Evolutionary conservation across 345 rosid species (phyloP).

Genomic region (Clarkia xantiana): DNA sequence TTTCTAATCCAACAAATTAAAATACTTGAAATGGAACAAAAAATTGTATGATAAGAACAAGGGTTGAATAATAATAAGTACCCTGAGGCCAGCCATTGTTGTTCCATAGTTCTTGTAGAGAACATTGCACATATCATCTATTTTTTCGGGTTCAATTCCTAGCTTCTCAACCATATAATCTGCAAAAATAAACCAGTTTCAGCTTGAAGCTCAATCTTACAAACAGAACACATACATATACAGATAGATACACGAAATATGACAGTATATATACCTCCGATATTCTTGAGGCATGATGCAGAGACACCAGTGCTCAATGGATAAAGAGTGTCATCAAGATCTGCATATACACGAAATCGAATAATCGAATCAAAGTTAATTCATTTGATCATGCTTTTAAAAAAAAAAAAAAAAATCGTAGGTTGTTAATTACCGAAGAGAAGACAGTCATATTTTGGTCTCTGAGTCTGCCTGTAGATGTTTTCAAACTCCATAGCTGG

Average conservation of each 20-base stretch:
- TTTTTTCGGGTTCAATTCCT: conserved; percentile 50
- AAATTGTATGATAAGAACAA: background rate
- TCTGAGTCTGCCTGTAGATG: conserved; percentile 24
- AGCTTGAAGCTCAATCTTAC: background rate
- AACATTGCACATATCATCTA: conserved; percentile 47
- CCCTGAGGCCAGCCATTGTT: conserved; percentile 98
- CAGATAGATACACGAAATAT: background rate
- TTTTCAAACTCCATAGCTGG: conserved; percentile 11
- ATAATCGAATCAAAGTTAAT: background rate
- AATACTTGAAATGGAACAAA: background rate
- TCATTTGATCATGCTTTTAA: background rate
- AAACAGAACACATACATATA: background rate
- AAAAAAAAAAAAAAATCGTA: background rate
- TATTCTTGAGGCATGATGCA: conserved; percentile 36
- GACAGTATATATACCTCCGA: conserved; percentile 6
- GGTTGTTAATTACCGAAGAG: conserved; percentile 46
- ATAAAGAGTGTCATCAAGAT: conserved; percentile 92
- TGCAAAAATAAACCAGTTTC: conserved; percentile 9
- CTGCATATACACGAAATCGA: too few species aligned
- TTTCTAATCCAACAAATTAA: too few species aligned
- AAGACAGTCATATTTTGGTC: conserved; percentile 59
- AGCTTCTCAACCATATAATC: conserved; percentile 83
- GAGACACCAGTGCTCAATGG: conserved; percentile 63
- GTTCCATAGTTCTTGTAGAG: conserved; percentile 92
- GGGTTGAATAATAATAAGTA: conserved; percentile 8